Conservation (phyloP, 2,329 filamentous ascomycete genomes). For the Sclerotinia nivalis region DNA sequence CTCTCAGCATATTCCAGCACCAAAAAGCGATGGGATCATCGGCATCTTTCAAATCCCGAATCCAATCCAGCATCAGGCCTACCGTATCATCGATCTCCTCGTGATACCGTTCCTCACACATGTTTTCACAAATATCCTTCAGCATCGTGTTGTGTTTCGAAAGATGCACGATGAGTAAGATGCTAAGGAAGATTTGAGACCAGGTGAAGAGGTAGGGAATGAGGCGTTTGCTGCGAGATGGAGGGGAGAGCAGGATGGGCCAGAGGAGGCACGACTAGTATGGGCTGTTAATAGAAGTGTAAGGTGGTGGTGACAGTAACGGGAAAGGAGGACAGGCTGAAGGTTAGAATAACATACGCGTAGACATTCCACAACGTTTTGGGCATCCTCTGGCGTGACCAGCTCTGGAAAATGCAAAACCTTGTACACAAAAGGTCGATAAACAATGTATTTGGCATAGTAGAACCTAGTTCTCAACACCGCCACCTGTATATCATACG, state of each 20-base stretch:
- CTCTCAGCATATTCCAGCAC: constrained; percentile 42
- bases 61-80: constrained; percentile 58
- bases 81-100: constrained; percentile 52
- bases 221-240: constrained; percentile 57
- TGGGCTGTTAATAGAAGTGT: constrained; percentile 17
- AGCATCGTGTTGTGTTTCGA: constrained; percentile 54
- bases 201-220: constrained; percentile 61
- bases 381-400: constrained; percentile 54
- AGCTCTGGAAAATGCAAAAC: constrained; percentile 57
- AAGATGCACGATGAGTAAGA: constrained; percentile 58
- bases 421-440: constrained; percentile 61
- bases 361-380: constrained; percentile 58
- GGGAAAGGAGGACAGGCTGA: not conserved
- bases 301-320: not conserved
- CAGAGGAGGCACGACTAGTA: constrained; percentile 54
- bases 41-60: constrained; percentile 54
- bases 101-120: constrained; percentile 53
- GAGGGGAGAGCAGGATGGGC: constrained; percentile 60
- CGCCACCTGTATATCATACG: constrained; percentile 57
- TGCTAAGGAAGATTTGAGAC: constrained; percentile 61
- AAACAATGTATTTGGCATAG: constrained; percentile 58
- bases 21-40: constrained; percentile 56
- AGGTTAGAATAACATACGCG: constrained; percentile 33
- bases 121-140: constrained; percentile 49
- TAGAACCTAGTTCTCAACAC: constrained; percentile 60